Evolutionary conservation across 495 filamentous ascomycete genomes (phyloP), one percentile per base, ranked within the genome.

Genomic region (Bathelium albidoporum): DNA sequence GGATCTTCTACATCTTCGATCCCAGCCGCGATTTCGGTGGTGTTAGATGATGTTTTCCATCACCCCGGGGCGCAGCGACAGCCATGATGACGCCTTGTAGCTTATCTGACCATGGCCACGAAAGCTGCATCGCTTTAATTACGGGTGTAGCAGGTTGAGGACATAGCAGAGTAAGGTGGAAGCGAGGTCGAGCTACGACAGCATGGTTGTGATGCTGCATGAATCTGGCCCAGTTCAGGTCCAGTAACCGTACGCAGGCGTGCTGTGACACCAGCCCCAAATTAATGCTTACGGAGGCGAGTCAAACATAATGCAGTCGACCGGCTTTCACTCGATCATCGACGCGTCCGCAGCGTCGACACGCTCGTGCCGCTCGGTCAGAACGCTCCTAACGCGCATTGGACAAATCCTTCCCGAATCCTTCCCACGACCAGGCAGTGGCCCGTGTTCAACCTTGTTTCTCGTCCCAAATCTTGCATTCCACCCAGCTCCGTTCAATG

Each of bases 351-450:
- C 34, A 5, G 34, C 34, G 5, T 39, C 34, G 34, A 5, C 34
- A 39, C 14, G 34, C 34, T 14, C 16, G 9, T 26, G 49, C 24
- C 49, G 49, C 49, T 55, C 10, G 49, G 22, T 55, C 49, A 36
- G 16, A 60, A 60, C 34, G 41, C 36, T 29, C 34, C 22, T 59
- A 5, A 7, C 58, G n/a, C n/a, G n/a, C n/a, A n/a, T n/a, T n/a
- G n/a, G 61, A 11, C 11, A n/a, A 62, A 62, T 52, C 26, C 60
- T 43, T 62, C 60, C 34, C 41, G 34, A 49, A 49, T 43, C 34
- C 34, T 18, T 24, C 39, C 41, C 41, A 55, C 14, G 26, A 7
- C 58, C 2, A 22, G 11, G 31, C 28, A n/a, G 16, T 43, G 22
- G 32, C 58, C 58, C 36, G 5, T 18, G 28, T 60, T 16, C 26